A percentile compares a stretch with the other conserved stretches of the same genome.
phyloP scores from a whole-genome alignment of 805 yeast species.

The Lipomyces starkeyi region DNA sequence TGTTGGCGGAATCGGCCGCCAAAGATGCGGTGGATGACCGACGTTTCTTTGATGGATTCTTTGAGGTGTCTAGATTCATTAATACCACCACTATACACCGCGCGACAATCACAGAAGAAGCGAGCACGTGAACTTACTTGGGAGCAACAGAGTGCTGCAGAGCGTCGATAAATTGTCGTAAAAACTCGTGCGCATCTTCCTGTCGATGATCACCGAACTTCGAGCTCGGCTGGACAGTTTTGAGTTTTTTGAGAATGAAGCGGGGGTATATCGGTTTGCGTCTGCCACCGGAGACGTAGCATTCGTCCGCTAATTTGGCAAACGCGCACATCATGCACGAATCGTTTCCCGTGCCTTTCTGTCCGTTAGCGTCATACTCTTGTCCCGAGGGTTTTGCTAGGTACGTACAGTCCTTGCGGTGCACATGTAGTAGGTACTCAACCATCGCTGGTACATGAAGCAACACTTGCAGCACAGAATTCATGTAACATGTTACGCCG shows the following conservation, averaged over 20 bases:
- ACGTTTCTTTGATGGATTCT: constrained; percentile 49
- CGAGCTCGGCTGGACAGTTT: constrained; percentile 53
- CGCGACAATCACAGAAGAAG: neutral
- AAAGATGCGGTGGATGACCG: constrained; percentile 88
- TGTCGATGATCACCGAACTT: constrained; percentile 51
- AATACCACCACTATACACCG: neutral
- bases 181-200: constrained; percentile 97
- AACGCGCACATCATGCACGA: constrained; percentile 37
- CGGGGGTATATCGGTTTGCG: constrained; percentile 60
- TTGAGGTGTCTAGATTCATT: constrained; percentile 17
- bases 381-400: neutral
- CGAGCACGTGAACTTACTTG: constrained; percentile 12
- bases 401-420: constrained; percentile 53
- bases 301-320: constrained; percentile 32
- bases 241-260: constrained; percentile 68
- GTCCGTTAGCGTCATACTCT: constrained; percentile 46
- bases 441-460: constrained; percentile 90
- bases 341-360: constrained; percentile 16
- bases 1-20: constrained; percentile 88
- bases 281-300: constrained; percentile 21
- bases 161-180: constrained; percentile 45
- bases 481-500: constrained; percentile 97
- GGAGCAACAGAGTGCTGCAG: constrained; percentile 38
- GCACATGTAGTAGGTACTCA: constrained; percentile 75
- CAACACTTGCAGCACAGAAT: constrained; percentile 90